These are phyloP conservation scores for Magnaporthiopsis rhizophila DNA, from an alignment of 2,329 filamentous ascomycete genomes.

Conservation along the genomic window DNA sequence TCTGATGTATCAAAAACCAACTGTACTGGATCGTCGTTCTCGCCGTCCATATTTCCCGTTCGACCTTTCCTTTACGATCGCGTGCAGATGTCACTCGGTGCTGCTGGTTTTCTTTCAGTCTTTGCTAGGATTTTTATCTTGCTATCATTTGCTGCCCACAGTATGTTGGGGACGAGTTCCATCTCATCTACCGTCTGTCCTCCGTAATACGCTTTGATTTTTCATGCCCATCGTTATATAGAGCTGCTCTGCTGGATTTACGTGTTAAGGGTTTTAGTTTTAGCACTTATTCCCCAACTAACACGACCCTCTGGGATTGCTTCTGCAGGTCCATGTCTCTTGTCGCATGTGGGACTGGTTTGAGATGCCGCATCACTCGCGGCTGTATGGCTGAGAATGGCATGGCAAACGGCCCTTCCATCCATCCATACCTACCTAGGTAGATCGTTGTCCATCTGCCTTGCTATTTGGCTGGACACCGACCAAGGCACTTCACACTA, in stretches of 20 bases:
- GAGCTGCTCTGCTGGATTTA: background rate
- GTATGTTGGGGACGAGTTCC: background rate
- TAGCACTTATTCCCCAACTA: background rate
- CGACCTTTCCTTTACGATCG: background rate
- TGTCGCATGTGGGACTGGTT: background rate
- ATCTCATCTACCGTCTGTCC: background rate
- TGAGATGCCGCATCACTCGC: too few relatives aligned
- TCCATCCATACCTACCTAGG: too few relatives aligned
- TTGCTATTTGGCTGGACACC: too few relatives aligned
- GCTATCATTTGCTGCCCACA: background rate
- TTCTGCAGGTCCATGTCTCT: background rate
- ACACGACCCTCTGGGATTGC: background rate
- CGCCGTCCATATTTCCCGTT: background rate
- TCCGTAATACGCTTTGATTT: background rate
- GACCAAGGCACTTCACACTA: too few relatives aligned
- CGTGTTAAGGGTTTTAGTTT: background rate
- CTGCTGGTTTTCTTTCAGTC: background rate
- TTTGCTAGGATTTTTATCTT: background rate
- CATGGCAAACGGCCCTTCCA: too few relatives aligned
- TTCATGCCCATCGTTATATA: background rate
- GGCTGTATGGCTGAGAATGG: too few relatives aligned
- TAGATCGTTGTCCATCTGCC: too few relatives aligned
- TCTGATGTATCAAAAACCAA: constrained; percentile 1
- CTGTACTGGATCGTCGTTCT: background rate
- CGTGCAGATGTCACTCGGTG: background rate